Evolutionary conservation across 139 green algal genomes (phyloP).

Genomic region (Pleodorina starrii): DNA sequence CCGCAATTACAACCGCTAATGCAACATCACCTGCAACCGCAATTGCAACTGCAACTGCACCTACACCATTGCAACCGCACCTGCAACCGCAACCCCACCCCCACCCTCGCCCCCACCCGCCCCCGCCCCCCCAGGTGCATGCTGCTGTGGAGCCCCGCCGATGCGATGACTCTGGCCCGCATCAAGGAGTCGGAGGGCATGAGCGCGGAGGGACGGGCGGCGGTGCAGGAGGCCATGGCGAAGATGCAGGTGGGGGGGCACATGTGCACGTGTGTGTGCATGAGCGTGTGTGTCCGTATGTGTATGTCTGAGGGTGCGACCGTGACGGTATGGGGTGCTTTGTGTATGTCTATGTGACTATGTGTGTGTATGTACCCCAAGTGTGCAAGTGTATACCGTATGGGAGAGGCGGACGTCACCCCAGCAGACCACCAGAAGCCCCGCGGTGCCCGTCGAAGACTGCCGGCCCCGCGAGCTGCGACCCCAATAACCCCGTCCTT

Average conservation of each 20-base stretch:
- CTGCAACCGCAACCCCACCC: too few relatives aligned
- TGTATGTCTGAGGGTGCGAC: too few relatives aligned
- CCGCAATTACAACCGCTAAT: too few relatives aligned
- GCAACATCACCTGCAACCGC: too few relatives aligned
- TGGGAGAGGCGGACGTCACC: not conserved
- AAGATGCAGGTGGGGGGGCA: constrained; percentile 37
- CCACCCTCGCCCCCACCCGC: too few relatives aligned
- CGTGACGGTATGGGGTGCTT: too few relatives aligned
- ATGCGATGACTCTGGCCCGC: constrained; percentile 56
- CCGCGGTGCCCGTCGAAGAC: too few relatives aligned
- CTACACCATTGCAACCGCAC: too few relatives aligned
- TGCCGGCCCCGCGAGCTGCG: too few relatives aligned
- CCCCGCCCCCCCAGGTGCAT: constrained; percentile 43
- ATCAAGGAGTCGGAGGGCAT: constrained; percentile 40
- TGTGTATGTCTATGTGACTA: not conserved
- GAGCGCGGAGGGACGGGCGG: constrained; percentile 10
- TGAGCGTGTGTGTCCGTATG: not conserved
- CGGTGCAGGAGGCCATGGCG: not conserved
- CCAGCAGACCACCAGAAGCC: too few relatives aligned
- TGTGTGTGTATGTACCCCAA: not conserved
- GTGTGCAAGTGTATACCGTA: not conserved
- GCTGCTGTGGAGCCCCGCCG: constrained; percentile 65
- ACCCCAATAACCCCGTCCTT: too few relatives aligned
- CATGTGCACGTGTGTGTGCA: not conserved
- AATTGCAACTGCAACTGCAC: too few relatives aligned